A percentile compares a stretch with the other conserved stretches of the same genome.
Evolutionary conservation across 139 green algal genomes (phyloP).

Genomic region (Micromonas pusilla): DNA sequence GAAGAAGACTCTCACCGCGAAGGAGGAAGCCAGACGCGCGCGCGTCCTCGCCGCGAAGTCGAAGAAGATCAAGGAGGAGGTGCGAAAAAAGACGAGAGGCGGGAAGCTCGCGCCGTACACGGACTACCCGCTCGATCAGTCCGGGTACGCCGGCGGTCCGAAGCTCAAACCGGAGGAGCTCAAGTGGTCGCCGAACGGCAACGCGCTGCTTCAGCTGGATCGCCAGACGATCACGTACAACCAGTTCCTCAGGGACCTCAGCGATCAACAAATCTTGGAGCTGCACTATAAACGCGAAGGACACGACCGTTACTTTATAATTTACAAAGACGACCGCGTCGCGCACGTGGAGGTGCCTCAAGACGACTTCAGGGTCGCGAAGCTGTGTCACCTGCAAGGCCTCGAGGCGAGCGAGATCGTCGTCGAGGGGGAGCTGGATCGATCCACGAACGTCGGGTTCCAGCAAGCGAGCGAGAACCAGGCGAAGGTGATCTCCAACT

Average conservation of each 20-base stretch:
- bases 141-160: neutral
- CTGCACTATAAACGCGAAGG: neutral
- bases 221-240: slow-evolving; percentile 12
- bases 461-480: neutral
- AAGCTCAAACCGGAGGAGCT: neutral
- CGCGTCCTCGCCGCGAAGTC: no score
- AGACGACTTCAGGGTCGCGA: neutral
- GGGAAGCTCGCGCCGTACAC: no score
- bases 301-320: neutral
- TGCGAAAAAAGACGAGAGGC: no score
- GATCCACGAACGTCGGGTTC: neutral
- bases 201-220: neutral
- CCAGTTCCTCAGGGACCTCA: neutral
- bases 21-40: no score
- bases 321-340: slow-evolving; percentile 9
- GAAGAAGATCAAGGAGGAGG: no score
- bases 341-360: slow-evolving; percentile 9
- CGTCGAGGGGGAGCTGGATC: neutral
- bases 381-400: neutral
- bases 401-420: neutral
- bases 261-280: neutral
- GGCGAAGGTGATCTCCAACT: neutral
- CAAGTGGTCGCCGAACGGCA: neutral
- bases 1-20: no score
- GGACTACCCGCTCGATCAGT: neutral